Evolutionary conservation across 257 asterid genomes (phyloP), one percentile per base, ranked within the genome.

Genomic region (Solanum appendiculatum): DNA sequence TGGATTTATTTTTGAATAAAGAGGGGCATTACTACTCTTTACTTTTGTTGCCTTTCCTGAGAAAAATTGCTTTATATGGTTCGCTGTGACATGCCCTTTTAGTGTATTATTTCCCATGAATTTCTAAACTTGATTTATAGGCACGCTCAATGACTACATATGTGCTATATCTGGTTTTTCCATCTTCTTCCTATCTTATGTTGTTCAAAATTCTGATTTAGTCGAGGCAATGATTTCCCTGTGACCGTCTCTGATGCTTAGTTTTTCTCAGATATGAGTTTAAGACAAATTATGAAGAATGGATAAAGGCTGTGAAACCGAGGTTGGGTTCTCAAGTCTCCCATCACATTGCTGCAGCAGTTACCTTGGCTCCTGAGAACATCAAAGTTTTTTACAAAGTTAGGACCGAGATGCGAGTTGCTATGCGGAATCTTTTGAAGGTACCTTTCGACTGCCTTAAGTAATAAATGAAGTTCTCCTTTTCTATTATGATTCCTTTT

Each of bases 251-350:
- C 85, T 48, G 85, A 46, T 80, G 42, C 68, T 80, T 80, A 29
- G 31, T 48, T 70, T 84, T 88, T 91, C 88, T 48, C 98, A 97
- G 99, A 56, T 90, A 94, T 37, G 99, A 96, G 92, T 97, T 96
- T 92, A 96, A 91, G 90, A 93, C 93, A 85, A 94, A 95, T 93
- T 93, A 95, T 86, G 99, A 93, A 89, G 99, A 91, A 89, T 96
- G 99, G 99, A 83, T 93, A 69, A 93, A 88, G 86, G 91, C 96
- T 60, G 95, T 89, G 87, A 95, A 96, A 91, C 96, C 95, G 82
- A 95, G 91, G 90, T 91, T 96, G 75, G 92, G 90, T 36, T 91
- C 93, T 80, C 90, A 91, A 87, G 91, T 92, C 72, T 93, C 98
- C 64, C 90, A 51, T 85, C 89, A 87, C 90, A 92, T 95, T 89